A percentile compares a stretch with the other conserved stretches of the same genome.
phyloP scores from a whole-genome alignment of 1,284 basidiomycete species.

The Phaffia rhodozyma region DNA sequence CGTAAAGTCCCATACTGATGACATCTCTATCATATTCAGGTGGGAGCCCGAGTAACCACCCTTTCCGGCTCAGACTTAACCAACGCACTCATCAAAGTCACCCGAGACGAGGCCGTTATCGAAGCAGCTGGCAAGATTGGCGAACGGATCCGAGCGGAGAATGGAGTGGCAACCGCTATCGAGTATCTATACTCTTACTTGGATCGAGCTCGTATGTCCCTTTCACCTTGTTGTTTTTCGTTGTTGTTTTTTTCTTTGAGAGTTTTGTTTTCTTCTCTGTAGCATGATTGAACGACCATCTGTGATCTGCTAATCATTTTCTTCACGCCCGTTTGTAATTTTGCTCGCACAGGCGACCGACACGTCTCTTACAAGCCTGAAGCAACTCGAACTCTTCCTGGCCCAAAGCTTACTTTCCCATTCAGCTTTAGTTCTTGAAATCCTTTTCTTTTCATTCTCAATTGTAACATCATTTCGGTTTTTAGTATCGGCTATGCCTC shows the following conservation, averaged over 20 bases:
- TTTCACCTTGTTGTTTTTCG: not conserved
- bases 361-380: constrained; percentile 3
- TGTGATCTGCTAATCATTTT: too few species aligned
- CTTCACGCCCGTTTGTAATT: too few species aligned
- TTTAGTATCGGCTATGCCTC: too few species aligned
- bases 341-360: constrained; percentile 1
- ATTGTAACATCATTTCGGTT: too few species aligned
- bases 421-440: not conserved
- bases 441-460: not conserved
- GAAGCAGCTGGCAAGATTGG: constrained; percentile 54
- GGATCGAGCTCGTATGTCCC: constrained; percentile 9
- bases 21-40: too few species aligned
- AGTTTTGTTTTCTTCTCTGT: not conserved
- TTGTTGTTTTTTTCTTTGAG: not conserved
- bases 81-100: constrained; percentile 46
- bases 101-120: constrained; percentile 47
- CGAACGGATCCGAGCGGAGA: constrained; percentile 47
- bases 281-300: not conserved
- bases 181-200: constrained; percentile 9
- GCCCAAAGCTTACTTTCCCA: not conserved
- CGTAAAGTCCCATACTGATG: not conserved
- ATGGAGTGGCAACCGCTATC: constrained; percentile 30
- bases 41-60: too few species aligned
- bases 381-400: not conserved
- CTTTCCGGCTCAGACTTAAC: constrained; percentile 37